Conservation (phyloP, 768 basidiomycete genomes). For the Rubroboletus satanas region DNA sequence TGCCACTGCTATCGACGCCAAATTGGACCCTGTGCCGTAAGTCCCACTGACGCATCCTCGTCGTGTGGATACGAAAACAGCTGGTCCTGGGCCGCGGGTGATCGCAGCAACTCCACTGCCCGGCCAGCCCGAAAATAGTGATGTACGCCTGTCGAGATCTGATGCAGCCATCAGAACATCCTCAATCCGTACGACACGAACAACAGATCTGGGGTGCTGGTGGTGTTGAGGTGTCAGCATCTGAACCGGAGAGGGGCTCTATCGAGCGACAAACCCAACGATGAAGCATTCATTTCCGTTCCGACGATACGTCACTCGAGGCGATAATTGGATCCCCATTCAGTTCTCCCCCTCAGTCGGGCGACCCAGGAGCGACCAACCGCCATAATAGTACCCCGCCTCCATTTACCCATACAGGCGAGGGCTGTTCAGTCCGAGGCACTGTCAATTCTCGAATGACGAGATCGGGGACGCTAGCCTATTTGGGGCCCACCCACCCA, state of each 20-base stretch:
- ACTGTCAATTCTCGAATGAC: not conserved
- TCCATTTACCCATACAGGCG: not conserved
- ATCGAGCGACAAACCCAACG: not conserved
- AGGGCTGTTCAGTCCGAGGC: not conserved
- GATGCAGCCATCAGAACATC: not conserved
- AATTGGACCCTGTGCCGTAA: not conserved
- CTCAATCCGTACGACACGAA: not conserved
- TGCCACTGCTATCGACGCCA: not conserved
- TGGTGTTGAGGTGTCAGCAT: not conserved
- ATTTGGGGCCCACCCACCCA: not conserved
- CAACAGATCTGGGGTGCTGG: not conserved
- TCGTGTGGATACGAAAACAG: not conserved
- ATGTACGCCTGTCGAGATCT: not conserved
- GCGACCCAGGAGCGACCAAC: not conserved
- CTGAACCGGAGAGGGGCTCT: not conserved
- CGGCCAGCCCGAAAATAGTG: not conserved
- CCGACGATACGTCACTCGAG: not conserved
- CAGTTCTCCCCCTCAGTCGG: not conserved
- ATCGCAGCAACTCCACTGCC: not conserved
- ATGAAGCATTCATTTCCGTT: slow-evolving; percentile 11
- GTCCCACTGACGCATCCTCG: not conserved
- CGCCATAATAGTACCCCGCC: not conserved
- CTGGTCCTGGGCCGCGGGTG: not conserved
- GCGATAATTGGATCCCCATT: not conserved
- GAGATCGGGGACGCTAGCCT: not conserved